Conservation (phyloP, 495 filamentous ascomycete genomes). For the Lichina pygmaea region DNA sequence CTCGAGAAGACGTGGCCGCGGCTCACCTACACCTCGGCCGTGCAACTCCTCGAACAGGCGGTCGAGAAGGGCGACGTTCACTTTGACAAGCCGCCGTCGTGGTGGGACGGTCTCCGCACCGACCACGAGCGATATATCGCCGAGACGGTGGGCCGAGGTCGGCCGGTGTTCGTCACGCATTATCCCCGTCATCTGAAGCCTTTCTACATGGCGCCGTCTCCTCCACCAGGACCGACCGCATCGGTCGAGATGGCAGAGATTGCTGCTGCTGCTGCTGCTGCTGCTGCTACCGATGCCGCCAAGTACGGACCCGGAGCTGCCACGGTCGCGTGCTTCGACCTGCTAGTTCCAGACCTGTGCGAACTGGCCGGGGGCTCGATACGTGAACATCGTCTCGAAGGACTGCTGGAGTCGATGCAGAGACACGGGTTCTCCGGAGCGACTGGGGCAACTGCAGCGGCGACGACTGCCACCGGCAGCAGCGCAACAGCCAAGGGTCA, state of each 20-base stretch:
- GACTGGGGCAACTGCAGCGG: background rate
- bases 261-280: too few species aligned
- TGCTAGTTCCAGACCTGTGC: slow-evolving; percentile 68
- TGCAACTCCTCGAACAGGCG: slow-evolving; percentile 36
- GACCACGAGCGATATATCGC: slow-evolving; percentile 89
- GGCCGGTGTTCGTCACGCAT: slow-evolving; percentile 76
- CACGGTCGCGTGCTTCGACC: slow-evolving; percentile 86
- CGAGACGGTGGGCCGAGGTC: slow-evolving; percentile 31
- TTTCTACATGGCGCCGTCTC: slow-evolving; percentile 74
- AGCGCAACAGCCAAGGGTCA: too few species aligned
- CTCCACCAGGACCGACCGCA: slow-evolving; percentile 1
- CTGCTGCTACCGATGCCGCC: too few species aligned
- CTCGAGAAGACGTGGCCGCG: slow-evolving; percentile 41
- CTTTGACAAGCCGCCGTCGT: slow-evolving; percentile 40
- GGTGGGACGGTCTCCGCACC: slow-evolving; percentile 53
- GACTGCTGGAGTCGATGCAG: slow-evolving; percentile 50
- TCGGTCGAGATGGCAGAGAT: background rate
- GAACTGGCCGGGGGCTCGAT: slow-evolving; percentile 84
- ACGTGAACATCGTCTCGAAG: slow-evolving; percentile 59
- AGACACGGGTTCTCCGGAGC: slow-evolving; percentile 21
- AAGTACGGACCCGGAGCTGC: background rate
- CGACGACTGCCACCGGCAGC: background rate
- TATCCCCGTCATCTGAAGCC: slow-evolving; percentile 72
- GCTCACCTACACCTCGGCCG: slow-evolving; percentile 62
- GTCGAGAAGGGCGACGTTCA: slow-evolving; percentile 17